Percentiles rank a stretch among this genome's conserved stretches.
phyloP scores from a whole-genome alignment of 148 eudicot species.

The Limonium bicolor region DNA sequence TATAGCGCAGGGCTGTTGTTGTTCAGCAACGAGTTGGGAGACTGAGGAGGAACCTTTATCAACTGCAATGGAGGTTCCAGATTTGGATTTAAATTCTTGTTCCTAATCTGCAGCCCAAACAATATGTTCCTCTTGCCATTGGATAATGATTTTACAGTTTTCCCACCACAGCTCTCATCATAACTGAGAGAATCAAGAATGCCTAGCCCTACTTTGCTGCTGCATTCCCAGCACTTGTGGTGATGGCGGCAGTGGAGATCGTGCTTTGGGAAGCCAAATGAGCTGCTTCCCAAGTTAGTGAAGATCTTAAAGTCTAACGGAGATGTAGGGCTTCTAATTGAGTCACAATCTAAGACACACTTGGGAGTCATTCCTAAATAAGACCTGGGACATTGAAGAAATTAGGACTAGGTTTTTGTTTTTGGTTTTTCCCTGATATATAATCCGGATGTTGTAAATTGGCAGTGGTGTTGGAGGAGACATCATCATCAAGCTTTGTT shows the following conservation, averaged over 20 bases:
- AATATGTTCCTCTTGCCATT: constrained; percentile 52
- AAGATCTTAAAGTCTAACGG: constrained; percentile 83
- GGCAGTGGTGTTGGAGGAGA: too few relatives aligned
- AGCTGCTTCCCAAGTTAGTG: constrained; percentile 41
- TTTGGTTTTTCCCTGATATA: too few relatives aligned
- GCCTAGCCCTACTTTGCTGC: constrained; percentile 75
- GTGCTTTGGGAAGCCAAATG: constrained; percentile 43
- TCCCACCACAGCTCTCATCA: constrained; percentile 32
- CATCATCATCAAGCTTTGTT: constrained; percentile 29
- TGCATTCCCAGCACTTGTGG: constrained; percentile 54
- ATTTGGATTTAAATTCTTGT: constrained; percentile 26
- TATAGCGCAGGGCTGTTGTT: constrained; percentile 34
- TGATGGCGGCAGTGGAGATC: constrained; percentile 25
- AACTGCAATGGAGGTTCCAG: constrained; percentile 14
- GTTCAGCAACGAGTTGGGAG: too few relatives aligned
- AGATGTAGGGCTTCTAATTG: constrained; percentile 88
- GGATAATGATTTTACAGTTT: constrained; percentile 32
- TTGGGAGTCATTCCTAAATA: constrained; percentile 57
- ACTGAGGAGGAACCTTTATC: too few relatives aligned
- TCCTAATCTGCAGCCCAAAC: constrained; percentile 59
- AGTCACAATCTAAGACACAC: constrained; percentile 52
- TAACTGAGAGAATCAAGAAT: constrained; percentile 69
- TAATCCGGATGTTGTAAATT: constrained; percentile 21
- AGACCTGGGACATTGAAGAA: constrained; percentile 59
- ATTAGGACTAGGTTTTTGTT: constrained; percentile 50